These are phyloP conservation scores for Ophiocordyceps polyrhachis-furcata DNA, from an alignment of 2,329 filamentous ascomycete genomes.

Conservation along the genomic window DNA sequence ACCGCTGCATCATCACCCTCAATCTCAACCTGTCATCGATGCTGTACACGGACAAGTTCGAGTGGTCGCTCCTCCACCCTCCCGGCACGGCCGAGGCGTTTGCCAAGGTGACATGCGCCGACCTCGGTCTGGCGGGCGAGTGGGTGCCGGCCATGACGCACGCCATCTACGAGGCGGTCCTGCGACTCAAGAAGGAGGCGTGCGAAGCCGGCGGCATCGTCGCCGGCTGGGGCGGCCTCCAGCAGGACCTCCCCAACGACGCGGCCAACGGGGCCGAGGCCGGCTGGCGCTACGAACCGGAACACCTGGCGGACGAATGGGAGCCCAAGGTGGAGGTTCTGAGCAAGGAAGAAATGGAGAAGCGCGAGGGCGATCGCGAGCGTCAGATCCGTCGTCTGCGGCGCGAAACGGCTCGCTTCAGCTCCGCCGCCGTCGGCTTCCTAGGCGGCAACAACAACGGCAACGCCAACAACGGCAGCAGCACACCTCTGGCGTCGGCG, in stretches of 20 bases:
- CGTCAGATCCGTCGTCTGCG: slow-evolving; percentile 72
- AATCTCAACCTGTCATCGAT: slow-evolving; percentile 84
- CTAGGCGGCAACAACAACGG: slow-evolving; percentile 36
- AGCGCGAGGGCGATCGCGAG: slow-evolving; percentile 85
- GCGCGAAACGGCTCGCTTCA: slow-evolving; percentile 83
- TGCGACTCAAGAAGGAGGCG: slow-evolving; percentile 88
- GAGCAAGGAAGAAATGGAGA: slow-evolving; percentile 93
- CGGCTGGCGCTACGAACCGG: slow-evolving; percentile 90
- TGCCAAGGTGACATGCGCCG: slow-evolving; percentile 79
- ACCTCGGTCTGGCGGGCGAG: slow-evolving; percentile 74
- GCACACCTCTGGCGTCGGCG: not conserved
- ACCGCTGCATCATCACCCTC: slow-evolving; percentile 78
- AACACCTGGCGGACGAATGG: slow-evolving; percentile 71
- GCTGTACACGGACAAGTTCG: slow-evolving; percentile 91
- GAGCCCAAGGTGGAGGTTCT: slow-evolving; percentile 65
- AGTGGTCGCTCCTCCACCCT: slow-evolving; percentile 88
- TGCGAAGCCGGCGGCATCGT: slow-evolving; percentile 82
- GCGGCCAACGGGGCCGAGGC: slow-evolving; percentile 66
- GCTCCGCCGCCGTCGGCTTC: slow-evolving; percentile 59
- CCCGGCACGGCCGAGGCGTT: slow-evolving; percentile 85
- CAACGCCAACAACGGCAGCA: not conserved
- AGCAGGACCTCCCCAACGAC: slow-evolving; percentile 67
- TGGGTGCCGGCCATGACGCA: slow-evolving; percentile 92
- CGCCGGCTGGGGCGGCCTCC: slow-evolving; percentile 42
- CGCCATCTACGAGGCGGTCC: slow-evolving; percentile 87